A percentile compares a stretch with the other conserved stretches of the same genome.
Evolutionary conservation across 2,329 filamentous ascomycete species (phyloP).

Genomic region (Ceratocystis lukuohia): DNA sequence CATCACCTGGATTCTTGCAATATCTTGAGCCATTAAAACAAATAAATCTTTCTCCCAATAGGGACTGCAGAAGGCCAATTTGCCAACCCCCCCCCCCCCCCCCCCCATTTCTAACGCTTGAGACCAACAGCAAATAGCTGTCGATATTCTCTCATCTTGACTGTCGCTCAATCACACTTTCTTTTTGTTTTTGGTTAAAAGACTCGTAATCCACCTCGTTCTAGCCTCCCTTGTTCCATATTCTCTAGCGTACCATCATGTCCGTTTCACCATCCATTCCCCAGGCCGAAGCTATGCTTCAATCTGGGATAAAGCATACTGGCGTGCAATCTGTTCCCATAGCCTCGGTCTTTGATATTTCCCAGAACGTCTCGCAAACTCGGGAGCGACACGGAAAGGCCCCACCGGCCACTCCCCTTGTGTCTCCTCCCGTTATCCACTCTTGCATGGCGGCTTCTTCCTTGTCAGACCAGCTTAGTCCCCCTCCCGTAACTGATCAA

Average conservation of each 20-base stretch:
- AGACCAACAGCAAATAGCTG: too few species aligned
- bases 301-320: background rate
- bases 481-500: background rate
- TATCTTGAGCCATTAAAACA: too few species aligned
- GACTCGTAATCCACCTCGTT: background rate
- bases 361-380: slow-evolving; percentile 16
- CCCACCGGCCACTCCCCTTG: slow-evolving; percentile 12
- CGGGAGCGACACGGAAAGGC: slow-evolving; percentile 4
- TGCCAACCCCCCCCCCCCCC: too few species aligned
- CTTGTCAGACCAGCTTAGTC: slow-evolving; percentile 8
- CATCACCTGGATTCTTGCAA: too few species aligned
- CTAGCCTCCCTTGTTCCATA: background rate
- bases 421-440: slow-evolving; percentile 16
- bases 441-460: slow-evolving; percentile 9
- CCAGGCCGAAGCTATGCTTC: background rate
- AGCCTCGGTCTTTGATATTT: slow-evolving; percentile 14
- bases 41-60: too few species aligned
- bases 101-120: too few species aligned
- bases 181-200: background rate
- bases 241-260: background rate
- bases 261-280: background rate
- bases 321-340: slow-evolving; percentile 8
- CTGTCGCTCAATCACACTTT: too few species aligned
- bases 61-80: too few species aligned
- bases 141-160: too few species aligned